Conservation (phyloP, 495 filamentous ascomycete species). For the Tuber aestivum region DNA sequence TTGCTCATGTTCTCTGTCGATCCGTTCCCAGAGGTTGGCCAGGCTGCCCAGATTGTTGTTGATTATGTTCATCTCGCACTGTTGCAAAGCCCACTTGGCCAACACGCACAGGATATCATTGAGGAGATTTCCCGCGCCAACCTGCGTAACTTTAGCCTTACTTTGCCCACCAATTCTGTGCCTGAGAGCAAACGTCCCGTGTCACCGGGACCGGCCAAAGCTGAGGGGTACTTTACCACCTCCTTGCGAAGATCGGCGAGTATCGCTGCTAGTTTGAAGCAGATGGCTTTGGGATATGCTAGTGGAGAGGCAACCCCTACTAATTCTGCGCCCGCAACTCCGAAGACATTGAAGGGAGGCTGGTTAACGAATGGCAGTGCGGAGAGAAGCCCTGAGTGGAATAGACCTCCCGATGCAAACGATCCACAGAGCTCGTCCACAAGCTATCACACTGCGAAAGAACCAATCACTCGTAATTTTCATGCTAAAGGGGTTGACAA, state of each 20-base stretch:
- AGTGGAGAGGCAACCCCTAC: conserved; percentile 48
- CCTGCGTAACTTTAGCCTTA: conserved; percentile 35
- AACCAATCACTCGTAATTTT: conserved; percentile 69
- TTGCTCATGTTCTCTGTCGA: conserved; percentile 84
- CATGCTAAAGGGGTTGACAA: conserved; percentile 54
- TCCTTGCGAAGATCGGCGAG: conserved; percentile 63
- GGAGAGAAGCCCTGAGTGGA: conserved; percentile 60
- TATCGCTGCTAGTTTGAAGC: conserved; percentile 65
- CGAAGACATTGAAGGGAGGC: conserved; percentile 41
- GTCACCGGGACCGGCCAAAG: conserved; percentile 53
- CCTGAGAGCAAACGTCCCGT: conserved; percentile 50
- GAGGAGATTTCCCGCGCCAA: conserved; percentile 62
- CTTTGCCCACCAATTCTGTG: conserved; percentile 46
- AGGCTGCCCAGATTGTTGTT: conserved; percentile 70
- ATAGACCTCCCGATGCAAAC: conserved; percentile 68
- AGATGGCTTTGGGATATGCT: conserved; percentile 55
- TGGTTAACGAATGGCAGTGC: conserved; percentile 26
- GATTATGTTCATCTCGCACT: conserved; percentile 76
- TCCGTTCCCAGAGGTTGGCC: conserved; percentile 86
- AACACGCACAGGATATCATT: conserved; percentile 63
- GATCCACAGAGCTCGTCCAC: conserved; percentile 62
- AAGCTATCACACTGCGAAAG: conserved; percentile 67
- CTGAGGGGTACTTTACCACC: conserved; percentile 61
- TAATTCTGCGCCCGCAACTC: conserved; percentile 46
- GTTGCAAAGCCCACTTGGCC: conserved; percentile 67